These are phyloP conservation scores for Pseudonitzschia multistriata DNA, from an alignment of 108 stramenopile species.

Conservation along the genomic window DNA sequence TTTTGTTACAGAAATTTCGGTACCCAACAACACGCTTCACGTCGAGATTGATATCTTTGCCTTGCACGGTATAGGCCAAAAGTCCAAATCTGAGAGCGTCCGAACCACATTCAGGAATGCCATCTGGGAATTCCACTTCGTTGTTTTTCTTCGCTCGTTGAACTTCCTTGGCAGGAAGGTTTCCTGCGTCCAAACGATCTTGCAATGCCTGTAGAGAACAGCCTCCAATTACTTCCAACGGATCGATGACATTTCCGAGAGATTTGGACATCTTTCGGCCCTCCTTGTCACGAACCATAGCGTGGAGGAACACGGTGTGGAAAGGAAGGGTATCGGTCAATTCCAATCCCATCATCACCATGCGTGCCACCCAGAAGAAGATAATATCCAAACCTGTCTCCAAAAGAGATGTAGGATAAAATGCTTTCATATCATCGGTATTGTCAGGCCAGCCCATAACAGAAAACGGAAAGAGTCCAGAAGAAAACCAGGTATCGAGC, in stretches of 20 bases:
- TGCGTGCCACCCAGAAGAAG: constrained; percentile 99
- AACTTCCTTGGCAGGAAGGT: constrained; percentile 94
- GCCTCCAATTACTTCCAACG: constrained; percentile 96
- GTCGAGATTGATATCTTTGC: constrained; percentile 97
- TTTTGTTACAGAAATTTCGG: constrained; percentile 99
- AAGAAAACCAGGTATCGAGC: constrained; percentile 99
- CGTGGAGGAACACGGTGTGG: constrained; percentile 97
- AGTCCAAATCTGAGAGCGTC: constrained; percentile 99
- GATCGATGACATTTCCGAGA: constrained; percentile 98
- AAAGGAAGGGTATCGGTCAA: constrained; percentile 95
- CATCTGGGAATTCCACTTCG: constrained; percentile 91
- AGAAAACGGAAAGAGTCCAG: constrained; percentile 98
- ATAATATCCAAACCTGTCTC: constrained; percentile 99
- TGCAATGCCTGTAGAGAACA: constrained; percentile 86
- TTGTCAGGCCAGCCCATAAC: constrained; percentile 98
- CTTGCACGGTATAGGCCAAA: constrained; percentile 96
- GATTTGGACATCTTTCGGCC: constrained; percentile 99
- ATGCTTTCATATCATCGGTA: constrained; percentile 93
- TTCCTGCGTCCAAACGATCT: constrained; percentile 87
- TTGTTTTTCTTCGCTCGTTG: constrained; percentile 94
- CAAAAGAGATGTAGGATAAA: constrained; percentile 98
- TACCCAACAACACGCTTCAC: constrained; percentile 97
- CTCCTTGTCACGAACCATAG: constrained; percentile 99
- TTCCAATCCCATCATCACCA: constrained; percentile 99
- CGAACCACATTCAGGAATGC: constrained; percentile 98